Evolutionary conservation across 75 land plant species (phyloP).

Genomic region (Picea glauca): DNA sequence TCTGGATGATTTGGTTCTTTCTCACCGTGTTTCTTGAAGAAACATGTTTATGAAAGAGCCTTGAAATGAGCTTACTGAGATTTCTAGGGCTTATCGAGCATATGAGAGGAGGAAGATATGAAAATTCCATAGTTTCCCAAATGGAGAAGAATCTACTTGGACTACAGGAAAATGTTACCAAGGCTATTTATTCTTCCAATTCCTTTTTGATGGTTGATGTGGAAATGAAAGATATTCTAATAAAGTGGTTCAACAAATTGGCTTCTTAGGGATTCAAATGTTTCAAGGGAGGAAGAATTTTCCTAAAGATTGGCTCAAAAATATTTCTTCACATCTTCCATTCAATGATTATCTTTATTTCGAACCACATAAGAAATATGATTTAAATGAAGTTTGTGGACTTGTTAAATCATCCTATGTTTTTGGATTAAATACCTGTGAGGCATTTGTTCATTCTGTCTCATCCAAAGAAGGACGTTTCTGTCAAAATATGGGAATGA

Average conservation of each 20-base stretch:
- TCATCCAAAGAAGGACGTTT: constrained; percentile 61
- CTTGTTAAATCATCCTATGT: constrained; percentile 60
- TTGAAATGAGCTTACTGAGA: constrained; percentile 16
- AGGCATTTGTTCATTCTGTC: constrained; percentile 70
- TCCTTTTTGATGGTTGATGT: constrained; percentile 57
- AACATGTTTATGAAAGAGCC: too few species aligned
- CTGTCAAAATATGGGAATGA: constrained; percentile 62
- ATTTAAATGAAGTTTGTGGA: constrained; percentile 53
- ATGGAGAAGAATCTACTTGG: constrained; percentile 24
- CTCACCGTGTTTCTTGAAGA: too few species aligned
- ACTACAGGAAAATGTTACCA: constrained; percentile 24
- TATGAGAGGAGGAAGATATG: too few species aligned
- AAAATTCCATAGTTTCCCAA: constrained; percentile 22
- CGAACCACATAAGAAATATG: not conserved
- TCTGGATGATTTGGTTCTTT: too few species aligned
- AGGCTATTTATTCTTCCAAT: too few species aligned
- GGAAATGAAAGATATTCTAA: constrained; percentile 63
- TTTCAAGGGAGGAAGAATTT: too few species aligned
- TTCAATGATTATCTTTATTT: constrained; percentile 4
- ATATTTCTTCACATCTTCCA: constrained; percentile 19
- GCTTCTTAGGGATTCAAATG: too few species aligned
- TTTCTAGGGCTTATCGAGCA: constrained; percentile 22
- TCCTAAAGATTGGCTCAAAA: constrained; percentile 33
- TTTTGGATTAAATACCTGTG: constrained; percentile 72
- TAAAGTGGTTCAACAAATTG: constrained; percentile 79